phyloP scores from a whole-genome alignment of 2,329 filamentous ascomycete genomes.

The Penicillium rolfsii region DNA sequence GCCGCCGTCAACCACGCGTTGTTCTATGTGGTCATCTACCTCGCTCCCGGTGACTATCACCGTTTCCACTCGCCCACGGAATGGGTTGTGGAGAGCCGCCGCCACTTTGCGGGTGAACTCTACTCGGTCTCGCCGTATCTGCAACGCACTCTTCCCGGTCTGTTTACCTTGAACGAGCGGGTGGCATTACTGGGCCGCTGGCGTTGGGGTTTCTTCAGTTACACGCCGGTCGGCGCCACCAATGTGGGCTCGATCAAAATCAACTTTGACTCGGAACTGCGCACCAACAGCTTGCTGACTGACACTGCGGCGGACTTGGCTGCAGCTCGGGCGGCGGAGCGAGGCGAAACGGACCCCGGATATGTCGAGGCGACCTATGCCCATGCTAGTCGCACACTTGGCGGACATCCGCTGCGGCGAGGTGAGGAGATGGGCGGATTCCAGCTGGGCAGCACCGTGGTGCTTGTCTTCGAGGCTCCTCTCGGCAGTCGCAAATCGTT shows the following conservation, averaged over 20 bases:
- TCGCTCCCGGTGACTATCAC: conserved; percentile 97
- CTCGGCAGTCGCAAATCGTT: conserved; percentile 61
- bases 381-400: conserved; percentile 73
- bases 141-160: conserved; percentile 84
- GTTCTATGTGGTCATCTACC: conserved; percentile 93
- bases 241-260: conserved; percentile 96
- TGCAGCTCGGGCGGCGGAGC: conserved; percentile 73
- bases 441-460: conserved; percentile 90
- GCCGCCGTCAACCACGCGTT: conserved; percentile 67
- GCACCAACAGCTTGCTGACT: conserved; percentile 87
- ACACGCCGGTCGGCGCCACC: conserved; percentile 92
- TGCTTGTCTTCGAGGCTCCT: conserved; percentile 94
- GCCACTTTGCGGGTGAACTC: conserved; percentile 97
- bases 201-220: conserved; percentile 97
- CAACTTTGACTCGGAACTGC: conserved; percentile 93
- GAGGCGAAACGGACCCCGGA: conserved; percentile 83
- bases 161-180: conserved; percentile 96
- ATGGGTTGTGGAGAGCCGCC: conserved; percentile 91
- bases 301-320: conserved; percentile 89
- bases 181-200: conserved; percentile 91
- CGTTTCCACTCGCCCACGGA: conserved; percentile 94
- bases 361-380: conserved; percentile 91
- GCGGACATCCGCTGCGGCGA: conserved; percentile 78
- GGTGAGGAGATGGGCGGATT: conserved; percentile 99
- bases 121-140: conserved; percentile 95